Evolutionary conservation across 176 grass and related monocot genomes (phyloP).

Genomic region (Pontederia paniculata): DNA sequence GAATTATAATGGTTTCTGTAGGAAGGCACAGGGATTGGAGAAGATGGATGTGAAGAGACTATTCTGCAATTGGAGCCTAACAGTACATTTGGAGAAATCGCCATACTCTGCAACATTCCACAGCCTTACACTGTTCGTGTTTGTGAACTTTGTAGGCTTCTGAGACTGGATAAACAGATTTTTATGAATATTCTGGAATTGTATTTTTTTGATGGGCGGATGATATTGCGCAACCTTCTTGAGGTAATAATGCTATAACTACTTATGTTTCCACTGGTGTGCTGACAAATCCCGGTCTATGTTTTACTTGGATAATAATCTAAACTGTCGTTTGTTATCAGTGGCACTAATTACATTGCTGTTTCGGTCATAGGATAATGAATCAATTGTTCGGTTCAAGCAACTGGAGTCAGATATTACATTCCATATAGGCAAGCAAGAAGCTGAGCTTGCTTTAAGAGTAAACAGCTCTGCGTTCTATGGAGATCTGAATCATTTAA

Average conservation of each 20-base stretch:
- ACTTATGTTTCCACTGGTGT: neutral
- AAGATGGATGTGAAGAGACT: slow-evolving; percentile 76
- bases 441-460: slow-evolving; percentile 69
- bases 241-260: slow-evolving; percentile 29
- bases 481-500: slow-evolving; percentile 65
- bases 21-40: slow-evolving; percentile 61
- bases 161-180: slow-evolving; percentile 71
- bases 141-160: slow-evolving; percentile 60
- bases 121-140: slow-evolving; percentile 78
- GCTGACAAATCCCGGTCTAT: neutral
- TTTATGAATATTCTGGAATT: slow-evolving; percentile 90
- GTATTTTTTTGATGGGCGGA: slow-evolving; percentile 78
- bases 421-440: slow-evolving; percentile 87
- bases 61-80: slow-evolving; percentile 42
- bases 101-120: slow-evolving; percentile 80
- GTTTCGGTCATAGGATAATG: slow-evolving; percentile 29
- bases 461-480: slow-evolving; percentile 77
- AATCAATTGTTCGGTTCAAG: slow-evolving; percentile 47
- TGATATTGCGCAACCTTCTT: slow-evolving; percentile 71
- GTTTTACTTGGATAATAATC: neutral
- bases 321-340: neutral
- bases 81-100: slow-evolving; percentile 75
- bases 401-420: slow-evolving; percentile 77
- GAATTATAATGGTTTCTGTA: slow-evolving; percentile 15
- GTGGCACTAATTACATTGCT: neutral